Evolutionary conservation across 2,329 filamentous ascomycete species (phyloP), one percentile per base, ranked within the genome.

Genomic region (Cryphonectria carpinicola): DNA sequence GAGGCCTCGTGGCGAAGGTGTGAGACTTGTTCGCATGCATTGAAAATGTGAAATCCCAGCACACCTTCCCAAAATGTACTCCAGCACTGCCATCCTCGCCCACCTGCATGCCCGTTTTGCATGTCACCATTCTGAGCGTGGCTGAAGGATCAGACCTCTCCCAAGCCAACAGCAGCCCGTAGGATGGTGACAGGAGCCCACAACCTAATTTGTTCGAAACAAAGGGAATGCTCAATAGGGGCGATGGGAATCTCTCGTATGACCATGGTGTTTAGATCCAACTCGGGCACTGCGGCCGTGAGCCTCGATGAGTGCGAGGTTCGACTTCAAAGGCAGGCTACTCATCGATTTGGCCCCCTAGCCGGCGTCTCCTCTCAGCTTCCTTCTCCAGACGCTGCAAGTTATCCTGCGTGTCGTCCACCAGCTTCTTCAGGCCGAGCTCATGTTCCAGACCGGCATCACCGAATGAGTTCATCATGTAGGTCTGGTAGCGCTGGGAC

Each of bases 391-490:
- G 52, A 25, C 62, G 49, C 6, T 49, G 61, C 39, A 66, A 11
- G 17, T 69, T 69, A 19, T 37, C 13, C 8, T 19, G 1, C 4
- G 61, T 60, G 32, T 65, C 52, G 1, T 65, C 22, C 19, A 22
- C n/a, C 39, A 66, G 5, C 28, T 41, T 35, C 22, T 52, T 28
- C 52, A 69, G 37, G 22, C 41, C 62, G 1, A 65, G 68, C 4
- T 66, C 68, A 37, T 6, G 32, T 5, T 5, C 5, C 10, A 69
- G 25, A 19, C 52, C 62, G 13, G 65, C 68, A 5, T 37, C 2
- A 13, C 35, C 13, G 19, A 66, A 69, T 3, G 52, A n/a, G 11
- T 39, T 14, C 25, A 65, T 17, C 54, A 69, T 69, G n/a, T 66
- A 52, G 3, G 6, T 13, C 2, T 28, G 62, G n/a, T 60, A 69